Conservation (phyloP, 2,329 filamentous ascomycete species). For the Fulvia fulva region DNA sequence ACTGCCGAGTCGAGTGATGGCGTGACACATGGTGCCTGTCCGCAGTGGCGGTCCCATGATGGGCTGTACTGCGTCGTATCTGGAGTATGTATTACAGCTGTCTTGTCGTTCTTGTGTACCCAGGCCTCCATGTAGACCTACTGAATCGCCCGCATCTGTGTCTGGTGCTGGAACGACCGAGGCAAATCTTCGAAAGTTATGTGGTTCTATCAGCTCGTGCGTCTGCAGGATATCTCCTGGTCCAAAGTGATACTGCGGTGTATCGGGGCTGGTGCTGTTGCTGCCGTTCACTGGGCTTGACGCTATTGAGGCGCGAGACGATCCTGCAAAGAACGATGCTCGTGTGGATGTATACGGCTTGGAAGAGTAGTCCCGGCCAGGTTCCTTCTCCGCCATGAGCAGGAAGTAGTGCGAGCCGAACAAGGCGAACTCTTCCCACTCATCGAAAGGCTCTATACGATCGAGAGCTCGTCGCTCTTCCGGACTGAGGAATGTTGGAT, state of each 20-base stretch:
- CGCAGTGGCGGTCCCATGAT: slow-evolving; percentile 30
- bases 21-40: slow-evolving; percentile 64
- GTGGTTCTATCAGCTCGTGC: slow-evolving; percentile 26
- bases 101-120: slow-evolving; percentile 47
- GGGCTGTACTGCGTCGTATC: slow-evolving; percentile 22
- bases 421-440: slow-evolving; percentile 90
- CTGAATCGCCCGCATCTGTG: slow-evolving; percentile 27
- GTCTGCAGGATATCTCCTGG: slow-evolving; percentile 25
- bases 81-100: slow-evolving; percentile 44
- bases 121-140: slow-evolving; percentile 44
- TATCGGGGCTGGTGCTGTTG: slow-evolving; percentile 15
- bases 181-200: slow-evolving; percentile 37
- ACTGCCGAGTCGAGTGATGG: slow-evolving; percentile 62
- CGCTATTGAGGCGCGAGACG: slow-evolving; percentile 15
- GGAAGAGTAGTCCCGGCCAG: slow-evolving; percentile 25
- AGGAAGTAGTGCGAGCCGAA: slow-evolving; percentile 84
- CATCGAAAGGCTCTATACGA: slow-evolving; percentile 77
- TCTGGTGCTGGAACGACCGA: slow-evolving; percentile 34
- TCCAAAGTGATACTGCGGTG: slow-evolving; percentile 23
- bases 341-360: slow-evolving; percentile 23
- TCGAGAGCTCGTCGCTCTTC: slow-evolving; percentile 62
- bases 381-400: slow-evolving; percentile 57
- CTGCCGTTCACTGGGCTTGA: slow-evolving; percentile 15
- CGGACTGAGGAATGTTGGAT: slow-evolving; percentile 60
- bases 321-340: slow-evolving; percentile 22